phyloP scores from a whole-genome alignment of 768 basidiomycete genomes.

The Tulasnella calospora region DNA sequence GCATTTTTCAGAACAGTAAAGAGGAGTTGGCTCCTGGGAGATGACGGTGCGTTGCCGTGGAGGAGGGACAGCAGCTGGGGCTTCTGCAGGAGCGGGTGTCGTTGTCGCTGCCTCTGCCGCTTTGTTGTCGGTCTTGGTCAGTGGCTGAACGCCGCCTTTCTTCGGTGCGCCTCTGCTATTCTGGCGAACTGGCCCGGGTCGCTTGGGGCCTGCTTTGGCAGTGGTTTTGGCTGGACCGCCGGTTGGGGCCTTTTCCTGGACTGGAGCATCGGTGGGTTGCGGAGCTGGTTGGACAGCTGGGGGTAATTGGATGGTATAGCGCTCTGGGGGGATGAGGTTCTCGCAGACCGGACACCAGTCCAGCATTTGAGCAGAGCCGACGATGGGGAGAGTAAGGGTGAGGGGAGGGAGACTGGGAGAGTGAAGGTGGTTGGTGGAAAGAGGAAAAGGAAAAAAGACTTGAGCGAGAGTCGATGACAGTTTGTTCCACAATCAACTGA shows the following conservation, averaged over 20 bases:
- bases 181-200: constrained; percentile 6
- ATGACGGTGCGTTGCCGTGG: constrained; percentile 58
- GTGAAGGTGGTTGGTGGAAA: constrained; percentile 5
- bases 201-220: background rate
- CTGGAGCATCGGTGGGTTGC: constrained; percentile 5
- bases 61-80: background rate
- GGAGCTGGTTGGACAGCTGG: constrained; percentile 33
- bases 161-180: background rate
- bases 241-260: background rate
- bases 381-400: constrained; percentile 9
- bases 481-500: constrained; percentile 8
- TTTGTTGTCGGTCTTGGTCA: background rate
- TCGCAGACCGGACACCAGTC: constrained; percentile 84
- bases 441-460: background rate
- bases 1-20: constrained; percentile 81
- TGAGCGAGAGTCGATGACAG: background rate
- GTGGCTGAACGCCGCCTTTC: background rate
- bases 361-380: constrained; percentile 35
- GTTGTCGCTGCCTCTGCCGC: background rate
- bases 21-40: constrained; percentile 71
- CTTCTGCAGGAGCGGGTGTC: background rate
- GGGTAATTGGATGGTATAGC: constrained; percentile 46
- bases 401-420: background rate
- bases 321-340: constrained; percentile 74
- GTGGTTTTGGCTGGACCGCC: constrained; percentile 1